A percentile compares a stretch with the other conserved stretches of the same genome.
Conservation (phyloP, 768 basidiomycete genomes). For the Leucocoprinus leucothites region DNA sequence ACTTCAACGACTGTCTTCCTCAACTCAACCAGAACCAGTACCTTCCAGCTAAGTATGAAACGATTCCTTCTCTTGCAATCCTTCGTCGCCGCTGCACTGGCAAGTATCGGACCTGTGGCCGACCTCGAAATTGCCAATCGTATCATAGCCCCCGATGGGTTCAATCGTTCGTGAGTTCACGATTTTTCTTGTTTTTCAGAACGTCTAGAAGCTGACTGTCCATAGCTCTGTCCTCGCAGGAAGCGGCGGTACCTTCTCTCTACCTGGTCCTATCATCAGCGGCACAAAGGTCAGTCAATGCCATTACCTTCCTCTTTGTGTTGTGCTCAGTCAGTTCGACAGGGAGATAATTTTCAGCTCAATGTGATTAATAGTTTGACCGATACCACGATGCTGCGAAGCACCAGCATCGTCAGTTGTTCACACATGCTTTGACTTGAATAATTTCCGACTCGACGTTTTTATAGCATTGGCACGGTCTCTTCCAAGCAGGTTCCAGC, state of each 20-base stretch:
- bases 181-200: background rate
- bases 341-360: slow-evolving; percentile 42
- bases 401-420: slow-evolving; percentile 46
- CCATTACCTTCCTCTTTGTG: background rate
- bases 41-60: background rate
- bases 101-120: slow-evolving; percentile 25
- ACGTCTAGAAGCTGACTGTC: background rate
- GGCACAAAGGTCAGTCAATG: slow-evolving; percentile 23
- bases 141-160: slow-evolving; percentile 48
- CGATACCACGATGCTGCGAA: slow-evolving; percentile 46
- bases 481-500: slow-evolving; percentile 32
- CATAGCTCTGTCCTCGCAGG: slow-evolving; percentile 31
- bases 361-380: slow-evolving; percentile 45
- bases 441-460: background rate
- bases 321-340: background rate
- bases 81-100: slow-evolving; percentile 13
- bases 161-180: slow-evolving; percentile 33
- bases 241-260: slow-evolving; percentile 14
- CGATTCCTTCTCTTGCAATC: background rate
- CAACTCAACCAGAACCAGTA: background rate
- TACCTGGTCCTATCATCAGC: slow-evolving; percentile 29
- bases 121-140: slow-evolving; percentile 39
- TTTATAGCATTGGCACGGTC: slow-evolving; percentile 43
- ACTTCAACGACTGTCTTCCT: background rate
- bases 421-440: background rate